Conservation (phyloP, 441 rosid species). For the Croton laevigatus region DNA sequence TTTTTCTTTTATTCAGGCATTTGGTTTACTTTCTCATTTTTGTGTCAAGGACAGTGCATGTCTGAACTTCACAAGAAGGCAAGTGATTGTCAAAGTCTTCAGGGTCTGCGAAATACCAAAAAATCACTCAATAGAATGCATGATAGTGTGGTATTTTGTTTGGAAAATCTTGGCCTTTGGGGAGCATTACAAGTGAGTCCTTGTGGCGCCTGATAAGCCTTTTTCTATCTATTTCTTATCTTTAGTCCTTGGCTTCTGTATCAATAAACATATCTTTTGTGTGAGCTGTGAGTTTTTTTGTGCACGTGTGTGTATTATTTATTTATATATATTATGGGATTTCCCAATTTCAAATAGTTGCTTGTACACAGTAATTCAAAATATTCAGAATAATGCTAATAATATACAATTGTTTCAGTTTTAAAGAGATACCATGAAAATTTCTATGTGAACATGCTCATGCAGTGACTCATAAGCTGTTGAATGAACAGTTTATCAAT, state of each 20-base stretch:
- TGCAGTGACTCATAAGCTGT: background rate
- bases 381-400: background rate
- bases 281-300: background rate
- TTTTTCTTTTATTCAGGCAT: conserved; percentile 26
- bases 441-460: background rate
- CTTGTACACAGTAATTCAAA: background rate
- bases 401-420: background rate
- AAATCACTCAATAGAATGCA: conserved; percentile 60
- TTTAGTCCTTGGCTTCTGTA: background rate
- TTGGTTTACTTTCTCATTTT: conserved; percentile 24
- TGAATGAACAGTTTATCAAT: background rate
- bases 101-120: conserved; percentile 51
- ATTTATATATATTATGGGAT: background rate
- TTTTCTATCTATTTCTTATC: background rate
- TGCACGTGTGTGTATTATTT: background rate
- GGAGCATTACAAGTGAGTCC: conserved; percentile 77
- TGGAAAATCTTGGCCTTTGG: conserved; percentile 78
- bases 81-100: conserved; percentile 45
- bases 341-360: background rate
- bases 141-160: conserved; percentile 60
- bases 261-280: background rate
- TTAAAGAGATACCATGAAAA: background rate
- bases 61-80: conserved; percentile 47
- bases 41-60: conserved; percentile 58
- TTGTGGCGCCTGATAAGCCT: conserved; percentile 19